A percentile compares a stretch with the other conserved stretches of the same genome.
phyloP scores from a whole-genome alignment of 371 early-diverging fungal species.

The Mortierella sp. region DNA sequence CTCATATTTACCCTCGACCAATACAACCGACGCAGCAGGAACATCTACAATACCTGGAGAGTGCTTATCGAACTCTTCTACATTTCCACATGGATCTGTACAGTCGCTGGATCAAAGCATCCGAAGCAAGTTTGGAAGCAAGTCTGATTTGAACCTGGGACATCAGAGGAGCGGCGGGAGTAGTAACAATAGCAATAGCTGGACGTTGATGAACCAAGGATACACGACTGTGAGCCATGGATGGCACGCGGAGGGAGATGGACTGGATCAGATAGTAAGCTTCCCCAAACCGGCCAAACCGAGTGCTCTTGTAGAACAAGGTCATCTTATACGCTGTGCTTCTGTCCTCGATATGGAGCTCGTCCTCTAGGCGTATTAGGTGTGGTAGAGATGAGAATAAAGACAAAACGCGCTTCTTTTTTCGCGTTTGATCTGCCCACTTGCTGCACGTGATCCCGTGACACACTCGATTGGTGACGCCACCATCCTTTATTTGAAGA shows the following conservation, averaged over 20 bases:
- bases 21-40: too few relatives aligned
- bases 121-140: not conserved
- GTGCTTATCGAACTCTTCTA: not conserved
- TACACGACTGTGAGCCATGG: conserved; percentile 33
- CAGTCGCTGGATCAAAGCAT: not conserved
- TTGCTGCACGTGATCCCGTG: too few relatives aligned
- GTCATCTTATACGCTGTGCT: conserved; percentile 23
- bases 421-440: not conserved
- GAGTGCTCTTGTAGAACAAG: conserved; percentile 15
- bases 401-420: not conserved
- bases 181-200: not conserved
- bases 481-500: too few relatives aligned
- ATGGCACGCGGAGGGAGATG: conserved; percentile 53
- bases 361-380: not conserved
- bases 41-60: not conserved
- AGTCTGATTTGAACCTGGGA: not conserved
- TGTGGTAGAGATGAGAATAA: too few relatives aligned
- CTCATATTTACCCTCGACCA: not conserved
- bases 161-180: not conserved
- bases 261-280: conserved; percentile 28
- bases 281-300: conserved; percentile 33
- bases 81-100: not conserved
- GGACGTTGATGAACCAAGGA: conserved; percentile 24
- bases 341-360: conserved; percentile 26
- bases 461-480: too few relatives aligned